Evolutionary conservation across 192 early-diverging fungal species (phyloP), one percentile per base, ranked within the genome.

Genomic region (Entomortierella parvispora): DNA sequence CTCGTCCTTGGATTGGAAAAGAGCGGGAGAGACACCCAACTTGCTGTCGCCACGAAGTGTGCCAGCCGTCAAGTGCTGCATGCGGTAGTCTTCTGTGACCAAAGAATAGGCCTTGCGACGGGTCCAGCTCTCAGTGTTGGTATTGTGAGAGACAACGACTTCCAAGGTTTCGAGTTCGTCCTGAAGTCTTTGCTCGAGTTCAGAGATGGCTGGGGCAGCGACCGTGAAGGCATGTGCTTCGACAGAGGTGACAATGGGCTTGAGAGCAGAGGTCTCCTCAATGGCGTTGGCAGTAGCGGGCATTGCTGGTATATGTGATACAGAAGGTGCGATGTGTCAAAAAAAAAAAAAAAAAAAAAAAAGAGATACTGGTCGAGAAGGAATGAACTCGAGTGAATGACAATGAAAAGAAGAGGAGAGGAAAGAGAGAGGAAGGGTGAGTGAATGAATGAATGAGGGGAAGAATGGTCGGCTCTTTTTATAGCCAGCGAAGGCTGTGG

Each of bases 31-130:
- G 17, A 88, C 62, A 14, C 81, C 81, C n/a, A 91, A 45, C 76
- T 80, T 87, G 33, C 81, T 84, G 51, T 85, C 84, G 2, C 87
- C 90, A 40, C 77, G 59, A 15, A 91, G 59, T 6, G 84, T 82
- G 42, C 82, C 80, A 14, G 84, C 84, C 0, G 82, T 82, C 22
- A 86, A 75, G 62, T 81, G 77, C 23, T 80, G 51, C 2, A 57
- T n/a, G 12, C 53, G 20, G 44, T 62, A 61, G 1, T 76, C 71
- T 7, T 75, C 70, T 10, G 52, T 68, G 45, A 82, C 61, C 9
- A 60, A 51, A 6, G 80, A 62, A 43, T 74, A 72, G 11, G 70
- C 80, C 25, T 42, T 49, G n/a, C 54, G 65, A 18, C 74, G 74
- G 28, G 7, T 68, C 74, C 74, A 77, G 52, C 43, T 32, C 25